phyloP scores from a whole-genome alignment of 352 stramenopile species.

The Phytophthora constricta region DNA sequence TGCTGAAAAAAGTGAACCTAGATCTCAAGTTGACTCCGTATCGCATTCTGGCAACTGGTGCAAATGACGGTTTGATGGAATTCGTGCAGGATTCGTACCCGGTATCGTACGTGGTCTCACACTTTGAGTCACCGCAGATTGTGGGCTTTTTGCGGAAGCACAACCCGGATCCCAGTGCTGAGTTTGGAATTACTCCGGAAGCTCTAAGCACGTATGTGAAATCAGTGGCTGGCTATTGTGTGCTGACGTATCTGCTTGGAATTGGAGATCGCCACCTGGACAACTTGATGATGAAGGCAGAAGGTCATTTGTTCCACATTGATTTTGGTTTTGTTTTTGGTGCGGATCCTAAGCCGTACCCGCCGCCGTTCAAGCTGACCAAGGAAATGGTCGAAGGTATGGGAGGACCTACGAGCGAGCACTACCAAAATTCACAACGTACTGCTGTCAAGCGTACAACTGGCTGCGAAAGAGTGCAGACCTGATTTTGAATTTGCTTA shows the following conservation, averaged over 20 bases:
- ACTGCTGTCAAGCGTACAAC: constrained; percentile 94
- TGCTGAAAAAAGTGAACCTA: constrained; percentile 99
- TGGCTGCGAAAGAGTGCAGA: constrained; percentile 97
- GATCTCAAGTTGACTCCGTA: constrained; percentile 98
- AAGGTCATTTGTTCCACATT: constrained; percentile 99
- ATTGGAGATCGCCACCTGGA: constrained; percentile 99
- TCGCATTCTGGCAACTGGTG: constrained; percentile 85
- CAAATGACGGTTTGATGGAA: constrained; percentile 96
- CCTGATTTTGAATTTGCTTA: constrained; percentile 98
- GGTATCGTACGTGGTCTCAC: constrained; percentile 96
- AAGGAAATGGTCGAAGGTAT: constrained; percentile 98
- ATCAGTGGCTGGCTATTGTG: constrained; percentile 98
- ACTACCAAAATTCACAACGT: constrained; percentile 94
- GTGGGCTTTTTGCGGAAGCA: constrained; percentile 88
- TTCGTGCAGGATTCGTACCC: constrained; percentile 97
- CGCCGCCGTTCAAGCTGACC: constrained; percentile 98
- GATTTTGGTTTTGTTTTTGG: constrained; percentile 99
- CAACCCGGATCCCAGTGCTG: constrained; percentile 82
- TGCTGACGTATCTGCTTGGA: constrained; percentile 99
- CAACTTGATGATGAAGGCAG: constrained; percentile 98
- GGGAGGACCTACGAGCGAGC: constrained; percentile 90
- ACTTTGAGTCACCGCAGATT: constrained; percentile 94
- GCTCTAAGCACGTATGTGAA: constrained; percentile 97
- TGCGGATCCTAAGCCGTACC: constrained; percentile 98
- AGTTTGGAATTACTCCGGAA: constrained; percentile 92